Evolutionary conservation across 2,329 filamentous ascomycete species (phyloP).

Genomic region (Calycina herbarum): DNA sequence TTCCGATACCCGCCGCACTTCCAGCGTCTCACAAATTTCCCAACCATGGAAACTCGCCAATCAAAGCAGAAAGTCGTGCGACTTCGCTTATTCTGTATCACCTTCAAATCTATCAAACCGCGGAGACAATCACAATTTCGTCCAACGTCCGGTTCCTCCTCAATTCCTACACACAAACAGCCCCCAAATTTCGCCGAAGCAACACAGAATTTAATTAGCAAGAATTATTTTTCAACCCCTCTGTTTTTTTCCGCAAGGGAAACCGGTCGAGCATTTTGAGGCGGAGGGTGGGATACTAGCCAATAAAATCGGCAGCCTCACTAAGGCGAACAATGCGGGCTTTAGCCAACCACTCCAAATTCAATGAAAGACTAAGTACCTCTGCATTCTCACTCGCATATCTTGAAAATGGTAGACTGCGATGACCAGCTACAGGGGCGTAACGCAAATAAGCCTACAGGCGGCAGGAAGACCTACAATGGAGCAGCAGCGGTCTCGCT

Average conservation of each 20-base stretch:
- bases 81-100: background rate
- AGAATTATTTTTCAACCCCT: background rate
- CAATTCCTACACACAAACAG: background rate
- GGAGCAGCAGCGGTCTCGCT: background rate
- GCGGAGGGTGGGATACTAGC: background rate
- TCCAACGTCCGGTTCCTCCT: background rate
- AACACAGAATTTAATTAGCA: background rate
- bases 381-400: background rate
- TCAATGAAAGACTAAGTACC: background rate
- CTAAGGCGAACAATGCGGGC: background rate
- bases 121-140: background rate
- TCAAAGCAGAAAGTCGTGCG: background rate
- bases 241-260: too few species aligned
- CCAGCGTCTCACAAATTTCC: background rate
- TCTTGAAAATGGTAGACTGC: background rate
- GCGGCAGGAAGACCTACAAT: background rate
- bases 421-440: background rate
- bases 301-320: background rate
- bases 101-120: background rate
- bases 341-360: background rate
- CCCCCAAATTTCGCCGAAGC: background rate
- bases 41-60: background rate
- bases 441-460: background rate
- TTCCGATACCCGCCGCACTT: background rate
- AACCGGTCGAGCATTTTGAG: background rate